These are phyloP conservation scores for Boechera divaricarpa DNA, from an alignment of 345 rosid genomes.

Conservation along the genomic window DNA sequence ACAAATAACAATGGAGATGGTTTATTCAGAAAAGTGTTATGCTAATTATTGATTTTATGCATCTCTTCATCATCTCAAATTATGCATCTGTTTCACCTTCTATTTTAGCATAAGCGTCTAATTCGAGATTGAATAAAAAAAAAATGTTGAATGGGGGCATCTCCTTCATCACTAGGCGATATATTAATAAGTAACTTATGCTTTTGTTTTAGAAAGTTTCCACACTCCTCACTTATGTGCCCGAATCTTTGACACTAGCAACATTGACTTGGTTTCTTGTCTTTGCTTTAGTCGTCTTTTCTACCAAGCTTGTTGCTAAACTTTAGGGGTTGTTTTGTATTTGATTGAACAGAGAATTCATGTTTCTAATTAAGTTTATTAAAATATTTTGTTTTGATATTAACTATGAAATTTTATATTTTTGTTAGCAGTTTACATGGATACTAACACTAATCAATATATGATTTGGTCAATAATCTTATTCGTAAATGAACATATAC, in stretches of 20 bases:
- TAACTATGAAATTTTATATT: neutral
- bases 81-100: constrained; percentile 1
- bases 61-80: neutral
- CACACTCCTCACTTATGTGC: neutral
- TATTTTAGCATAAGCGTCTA: neutral
- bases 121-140: neutral
- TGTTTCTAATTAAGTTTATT: neutral
- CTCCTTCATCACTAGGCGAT: neutral
- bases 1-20: constrained; percentile 17
- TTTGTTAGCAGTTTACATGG: neutral
- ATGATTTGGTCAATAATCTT: neutral
- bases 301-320: neutral
- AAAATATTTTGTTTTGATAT: neutral
- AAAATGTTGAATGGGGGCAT: neutral
- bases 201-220: neutral
- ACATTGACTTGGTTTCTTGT: neutral
- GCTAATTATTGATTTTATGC: neutral
- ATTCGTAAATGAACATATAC: neutral
- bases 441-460: neutral
- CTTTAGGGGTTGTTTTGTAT: neutral
- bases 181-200: too few relatives aligned
- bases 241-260: neutral
- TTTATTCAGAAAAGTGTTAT: constrained; percentile 9
- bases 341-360: neutral
- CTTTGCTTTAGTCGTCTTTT: neutral